These are phyloP conservation scores for Auriculariales sp. DNA, from an alignment of 768 basidiomycete genomes.

Conservation along the genomic window DNA sequence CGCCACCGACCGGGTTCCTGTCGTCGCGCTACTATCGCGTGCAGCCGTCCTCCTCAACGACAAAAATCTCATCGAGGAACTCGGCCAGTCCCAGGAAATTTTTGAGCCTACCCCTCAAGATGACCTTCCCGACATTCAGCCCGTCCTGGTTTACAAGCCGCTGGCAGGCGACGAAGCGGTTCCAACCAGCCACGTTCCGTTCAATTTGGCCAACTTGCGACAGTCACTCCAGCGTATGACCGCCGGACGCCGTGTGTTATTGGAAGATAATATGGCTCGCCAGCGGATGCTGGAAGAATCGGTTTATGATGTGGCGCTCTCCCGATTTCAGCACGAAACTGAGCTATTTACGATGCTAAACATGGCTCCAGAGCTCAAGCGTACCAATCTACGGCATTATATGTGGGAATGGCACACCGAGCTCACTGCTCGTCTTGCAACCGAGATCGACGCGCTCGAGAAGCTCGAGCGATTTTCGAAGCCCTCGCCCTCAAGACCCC, in stretches of 20 bases:
- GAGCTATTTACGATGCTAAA: slow-evolving; percentile 37
- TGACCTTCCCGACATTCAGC: slow-evolving; percentile 45
- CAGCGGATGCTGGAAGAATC: slow-evolving; percentile 75
- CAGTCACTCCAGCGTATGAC: slow-evolving; percentile 50
- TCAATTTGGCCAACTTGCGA: slow-evolving; percentile 60
- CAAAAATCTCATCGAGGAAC: slow-evolving; percentile 34
- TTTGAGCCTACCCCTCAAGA: no score
- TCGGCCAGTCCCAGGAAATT: slow-evolving; percentile 43
- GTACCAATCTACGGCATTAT: slow-evolving; percentile 48
- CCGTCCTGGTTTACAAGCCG: slow-evolving; percentile 27
- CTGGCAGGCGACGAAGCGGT: slow-evolving; percentile 11
- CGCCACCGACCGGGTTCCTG: slow-evolving; percentile 19
- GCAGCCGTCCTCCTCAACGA: slow-evolving; percentile 45
- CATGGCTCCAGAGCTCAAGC: slow-evolving; percentile 26
- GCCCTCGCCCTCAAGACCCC: slow-evolving; percentile 4
- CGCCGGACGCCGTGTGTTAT: slow-evolving; percentile 46
- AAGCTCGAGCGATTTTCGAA: not conserved
- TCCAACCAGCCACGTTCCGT: slow-evolving; percentile 37
- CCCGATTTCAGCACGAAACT: slow-evolving; percentile 50
- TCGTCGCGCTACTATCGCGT: slow-evolving; percentile 41
- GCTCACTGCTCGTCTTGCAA: slow-evolving; percentile 34
- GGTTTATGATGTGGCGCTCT: slow-evolving; percentile 69
- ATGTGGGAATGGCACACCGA: slow-evolving; percentile 79
- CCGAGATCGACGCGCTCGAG: slow-evolving; percentile 34
- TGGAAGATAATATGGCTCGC: slow-evolving; percentile 53